These are phyloP conservation scores for Trichoderma semiorbis DNA, from an alignment of 2,329 filamentous ascomycete species.

Conservation along the genomic window DNA sequence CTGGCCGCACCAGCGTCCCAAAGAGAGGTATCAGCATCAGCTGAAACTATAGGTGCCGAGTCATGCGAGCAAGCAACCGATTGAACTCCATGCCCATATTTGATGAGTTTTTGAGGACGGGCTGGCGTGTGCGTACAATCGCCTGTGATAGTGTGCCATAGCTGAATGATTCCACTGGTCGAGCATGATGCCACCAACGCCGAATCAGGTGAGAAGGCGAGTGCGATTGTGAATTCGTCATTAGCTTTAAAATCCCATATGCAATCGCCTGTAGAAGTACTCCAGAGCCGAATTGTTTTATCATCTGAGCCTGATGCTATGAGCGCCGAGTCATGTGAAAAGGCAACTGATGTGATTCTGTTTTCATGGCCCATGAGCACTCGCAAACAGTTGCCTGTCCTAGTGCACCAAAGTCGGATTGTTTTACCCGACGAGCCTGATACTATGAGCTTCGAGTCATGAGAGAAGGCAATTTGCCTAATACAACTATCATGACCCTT, in stretches of 20 bases:
- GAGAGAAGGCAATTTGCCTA: background rate
- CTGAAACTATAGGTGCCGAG: background rate
- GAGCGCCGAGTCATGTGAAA: background rate
- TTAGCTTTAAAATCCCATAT: background rate
- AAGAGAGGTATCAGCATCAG: background rate
- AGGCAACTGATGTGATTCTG: background rate
- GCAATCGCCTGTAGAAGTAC: background rate
- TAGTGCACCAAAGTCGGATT: background rate
- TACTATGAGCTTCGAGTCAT: background rate
- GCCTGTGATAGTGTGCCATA: background rate
- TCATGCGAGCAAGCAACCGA: background rate
- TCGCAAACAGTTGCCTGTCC: background rate
- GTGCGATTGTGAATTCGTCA: accelerated
- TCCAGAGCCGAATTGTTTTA: background rate
- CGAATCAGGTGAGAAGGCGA: background rate
- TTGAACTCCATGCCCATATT: background rate
- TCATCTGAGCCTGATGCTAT: background rate
- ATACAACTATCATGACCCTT: too few relatives aligned
- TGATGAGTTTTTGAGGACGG: too few relatives aligned
- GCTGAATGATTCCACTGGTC: background rate
- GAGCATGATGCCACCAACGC: too few relatives aligned
- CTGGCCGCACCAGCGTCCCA: background rate
- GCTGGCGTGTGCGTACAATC: too few relatives aligned
- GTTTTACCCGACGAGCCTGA: accelerated
- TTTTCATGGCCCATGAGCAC: background rate